These are phyloP conservation scores for Dryas integrifolia DNA, from an alignment of 331 rosid genomes.

Conservation along the genomic window DNA sequence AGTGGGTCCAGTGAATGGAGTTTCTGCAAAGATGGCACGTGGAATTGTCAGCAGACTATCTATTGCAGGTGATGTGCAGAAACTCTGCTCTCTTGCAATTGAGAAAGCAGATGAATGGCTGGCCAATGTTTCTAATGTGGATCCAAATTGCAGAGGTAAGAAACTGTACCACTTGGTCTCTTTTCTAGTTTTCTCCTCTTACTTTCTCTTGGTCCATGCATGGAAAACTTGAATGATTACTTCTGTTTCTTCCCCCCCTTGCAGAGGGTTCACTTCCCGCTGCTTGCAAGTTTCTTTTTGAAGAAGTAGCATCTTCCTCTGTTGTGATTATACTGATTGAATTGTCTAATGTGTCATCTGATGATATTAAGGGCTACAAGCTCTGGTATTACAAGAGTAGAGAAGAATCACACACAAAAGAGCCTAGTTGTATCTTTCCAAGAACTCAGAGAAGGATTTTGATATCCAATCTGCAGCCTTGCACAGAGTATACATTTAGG, in stretches of 20 bases:
- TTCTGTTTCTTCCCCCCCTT: conserved; percentile 23
- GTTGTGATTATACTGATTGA: conserved; percentile 79
- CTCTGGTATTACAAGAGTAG: conserved; percentile 87
- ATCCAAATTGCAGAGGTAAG: conserved; percentile 72
- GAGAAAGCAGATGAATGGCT: conserved; percentile 84
- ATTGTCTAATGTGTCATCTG: conserved; percentile 54
- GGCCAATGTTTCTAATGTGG: conserved; percentile 45
- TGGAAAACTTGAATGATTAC: conserved; percentile 17
- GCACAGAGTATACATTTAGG: conserved; percentile 87
- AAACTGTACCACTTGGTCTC: conserved; percentile 23
- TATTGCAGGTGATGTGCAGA: conserved; percentile 80
- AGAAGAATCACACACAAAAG: conserved; percentile 61
- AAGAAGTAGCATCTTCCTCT: conserved; percentile 74
- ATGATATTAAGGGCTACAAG: conserved; percentile 76
- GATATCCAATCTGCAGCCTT: conserved; percentile 81
- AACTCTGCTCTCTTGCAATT: conserved; percentile 82
- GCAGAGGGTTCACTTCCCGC: conserved; percentile 98
- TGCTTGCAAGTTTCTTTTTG: conserved; percentile 96
- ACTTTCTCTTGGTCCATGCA: conserved; percentile 22
- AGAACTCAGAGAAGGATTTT: conserved; percentile 83
- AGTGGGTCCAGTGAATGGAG: conserved; percentile 85
- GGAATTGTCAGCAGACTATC: conserved; percentile 98
- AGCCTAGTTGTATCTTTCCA: conserved; percentile 81
- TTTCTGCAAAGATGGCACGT: conserved; percentile 91
- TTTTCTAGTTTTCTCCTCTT: conserved; percentile 16